Conservation (phyloP, 2,329 filamentous ascomycete genomes). For the Xylaria sp. region DNA sequence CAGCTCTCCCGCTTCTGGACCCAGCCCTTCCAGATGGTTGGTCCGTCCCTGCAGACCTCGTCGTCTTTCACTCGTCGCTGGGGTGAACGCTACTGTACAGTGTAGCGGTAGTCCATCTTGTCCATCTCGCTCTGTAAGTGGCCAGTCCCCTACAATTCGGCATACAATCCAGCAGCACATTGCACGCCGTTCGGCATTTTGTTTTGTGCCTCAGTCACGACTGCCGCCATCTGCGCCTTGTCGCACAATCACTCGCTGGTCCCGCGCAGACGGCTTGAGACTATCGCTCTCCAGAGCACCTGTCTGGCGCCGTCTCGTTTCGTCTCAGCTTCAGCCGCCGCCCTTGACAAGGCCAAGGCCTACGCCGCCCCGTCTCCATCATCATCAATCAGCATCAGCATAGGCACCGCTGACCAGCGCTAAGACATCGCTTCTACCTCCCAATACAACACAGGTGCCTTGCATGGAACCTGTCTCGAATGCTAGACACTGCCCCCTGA, state of each 20-base stretch:
- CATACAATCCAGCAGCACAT: background rate
- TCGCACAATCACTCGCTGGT: slow-evolving; percentile 39
- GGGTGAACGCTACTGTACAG: slow-evolving; percentile 43
- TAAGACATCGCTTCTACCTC: slow-evolving; percentile 21
- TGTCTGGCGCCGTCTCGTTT: slow-evolving; percentile 36
- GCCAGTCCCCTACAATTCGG: slow-evolving; percentile 25
- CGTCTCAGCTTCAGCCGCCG: slow-evolving; percentile 47
- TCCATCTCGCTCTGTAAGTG: slow-evolving; percentile 37
- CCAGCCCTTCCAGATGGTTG: slow-evolving; percentile 47
- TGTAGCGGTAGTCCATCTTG: background rate
- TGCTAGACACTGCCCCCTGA: slow-evolving; percentile 43
- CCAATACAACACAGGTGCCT: slow-evolving; percentile 30
- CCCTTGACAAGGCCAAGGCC: slow-evolving; percentile 39
- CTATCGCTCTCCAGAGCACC: slow-evolving; percentile 25
- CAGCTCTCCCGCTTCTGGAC: slow-evolving; percentile 48
- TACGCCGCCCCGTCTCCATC: slow-evolving; percentile 40
- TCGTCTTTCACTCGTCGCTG: slow-evolving; percentile 44
- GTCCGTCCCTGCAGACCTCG: slow-evolving; percentile 42
- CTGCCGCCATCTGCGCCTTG: slow-evolving; percentile 27
- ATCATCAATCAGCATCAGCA: slow-evolving; percentile 21
- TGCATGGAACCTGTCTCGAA: slow-evolving; percentile 41
- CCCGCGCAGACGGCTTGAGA: slow-evolving; percentile 38
- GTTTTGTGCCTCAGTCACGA: slow-evolving; percentile 27
- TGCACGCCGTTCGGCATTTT: slow-evolving; percentile 17
- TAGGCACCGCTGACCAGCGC: slow-evolving; percentile 14